These are phyloP conservation scores for Aegilops longissima DNA, from an alignment of 176 grass and related monocot species.

Conservation along the genomic window DNA sequence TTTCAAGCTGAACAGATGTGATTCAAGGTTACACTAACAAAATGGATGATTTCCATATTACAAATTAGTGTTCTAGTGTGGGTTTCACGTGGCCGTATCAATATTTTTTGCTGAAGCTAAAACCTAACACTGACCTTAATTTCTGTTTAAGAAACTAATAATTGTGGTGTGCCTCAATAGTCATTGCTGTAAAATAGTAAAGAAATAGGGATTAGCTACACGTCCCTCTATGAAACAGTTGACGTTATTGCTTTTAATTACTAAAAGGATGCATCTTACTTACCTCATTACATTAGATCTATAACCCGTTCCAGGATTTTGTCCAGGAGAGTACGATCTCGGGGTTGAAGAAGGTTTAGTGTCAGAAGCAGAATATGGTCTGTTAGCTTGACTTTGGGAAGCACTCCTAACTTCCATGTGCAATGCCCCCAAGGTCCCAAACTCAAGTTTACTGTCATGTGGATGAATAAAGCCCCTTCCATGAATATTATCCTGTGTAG, in stretches of 20 bases:
- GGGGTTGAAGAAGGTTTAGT: slow-evolving; percentile 28
- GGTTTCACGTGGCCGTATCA: not conserved
- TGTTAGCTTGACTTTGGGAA: not conserved
- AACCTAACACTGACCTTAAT: not conserved
- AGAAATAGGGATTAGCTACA: not conserved
- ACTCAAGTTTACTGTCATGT: slow-evolving; percentile 26
- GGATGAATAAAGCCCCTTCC: slow-evolving; percentile 38
- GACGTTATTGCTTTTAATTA: not conserved
- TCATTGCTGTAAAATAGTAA: slow-evolving; percentile 10
- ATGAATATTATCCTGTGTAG: slow-evolving; percentile 30
- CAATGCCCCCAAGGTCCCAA: slow-evolving; percentile 16
- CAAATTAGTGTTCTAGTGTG: not conserved
- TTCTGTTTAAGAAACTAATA: slow-evolving; percentile 3
- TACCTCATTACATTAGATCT: slow-evolving; percentile 42
- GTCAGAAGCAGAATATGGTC: slow-evolving; percentile 25
- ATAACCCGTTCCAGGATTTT: slow-evolving; percentile 26
- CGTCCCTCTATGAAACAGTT: slow-evolving; percentile 2
- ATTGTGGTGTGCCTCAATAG: slow-evolving; percentile 16
- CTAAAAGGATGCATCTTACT: slow-evolving; percentile 10
- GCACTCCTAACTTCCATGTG: not conserved
- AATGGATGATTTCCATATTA: not conserved
- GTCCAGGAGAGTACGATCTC: not conserved
- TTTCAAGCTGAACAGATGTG: slow-evolving; percentile 1
- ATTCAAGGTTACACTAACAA: not conserved
- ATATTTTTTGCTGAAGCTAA: not conserved